Percentiles rank a stretch among this genome's conserved stretches.
These are phyloP conservation scores for Phytophthora hibernalis DNA, from an alignment of 352 stramenopile genomes.

Conservation along the genomic window DNA sequence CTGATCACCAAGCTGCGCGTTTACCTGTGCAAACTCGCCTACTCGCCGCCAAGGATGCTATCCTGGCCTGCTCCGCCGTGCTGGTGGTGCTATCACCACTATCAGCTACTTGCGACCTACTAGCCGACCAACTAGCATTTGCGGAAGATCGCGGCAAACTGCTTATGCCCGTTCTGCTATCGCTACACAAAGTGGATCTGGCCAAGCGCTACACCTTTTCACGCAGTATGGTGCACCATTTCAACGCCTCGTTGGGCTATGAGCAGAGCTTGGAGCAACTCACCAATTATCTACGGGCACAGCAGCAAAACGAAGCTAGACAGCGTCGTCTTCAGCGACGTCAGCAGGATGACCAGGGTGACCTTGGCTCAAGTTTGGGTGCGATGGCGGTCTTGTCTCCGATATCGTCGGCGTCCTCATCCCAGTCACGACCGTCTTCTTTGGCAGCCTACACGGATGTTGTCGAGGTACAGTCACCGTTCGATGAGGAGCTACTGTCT, in stretches of 20 bases:
- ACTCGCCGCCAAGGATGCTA: slow-evolving; percentile 77
- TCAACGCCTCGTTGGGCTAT: slow-evolving; percentile 81
- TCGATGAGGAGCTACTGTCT: slow-evolving; percentile 29
- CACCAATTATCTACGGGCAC: slow-evolving; percentile 45
- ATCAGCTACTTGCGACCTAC: slow-evolving; percentile 70
- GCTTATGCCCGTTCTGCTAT: slow-evolving; percentile 77
- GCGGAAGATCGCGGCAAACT: slow-evolving; percentile 81
- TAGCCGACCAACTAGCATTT: slow-evolving; percentile 82
- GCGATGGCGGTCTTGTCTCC: slow-evolving; percentile 29
- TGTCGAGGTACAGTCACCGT: slow-evolving; percentile 42
- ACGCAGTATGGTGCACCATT: slow-evolving; percentile 76
- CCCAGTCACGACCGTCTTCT: slow-evolving; percentile 27
- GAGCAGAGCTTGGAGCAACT: slow-evolving; percentile 76
- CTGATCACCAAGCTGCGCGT: slow-evolving; percentile 19
- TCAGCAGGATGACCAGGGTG: slow-evolving; percentile 27
- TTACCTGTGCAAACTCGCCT: slow-evolving; percentile 66
- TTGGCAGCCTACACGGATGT: slow-evolving; percentile 38
- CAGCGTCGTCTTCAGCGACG: slow-evolving; percentile 33
- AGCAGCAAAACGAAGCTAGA: slow-evolving; percentile 39
- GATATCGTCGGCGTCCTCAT: slow-evolving; percentile 31
- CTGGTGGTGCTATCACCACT: slow-evolving; percentile 75
- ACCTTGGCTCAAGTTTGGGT: slow-evolving; percentile 22
- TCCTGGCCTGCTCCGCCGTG: slow-evolving; percentile 71
- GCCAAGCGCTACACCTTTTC: slow-evolving; percentile 87
- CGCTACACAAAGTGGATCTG: slow-evolving; percentile 72